A percentile compares a stretch with the other conserved stretches of the same genome.
These are phyloP conservation scores for Aspergillus ochraceus DNA, from an alignment of 2,329 filamentous ascomycete species.

Conservation along the genomic window DNA sequence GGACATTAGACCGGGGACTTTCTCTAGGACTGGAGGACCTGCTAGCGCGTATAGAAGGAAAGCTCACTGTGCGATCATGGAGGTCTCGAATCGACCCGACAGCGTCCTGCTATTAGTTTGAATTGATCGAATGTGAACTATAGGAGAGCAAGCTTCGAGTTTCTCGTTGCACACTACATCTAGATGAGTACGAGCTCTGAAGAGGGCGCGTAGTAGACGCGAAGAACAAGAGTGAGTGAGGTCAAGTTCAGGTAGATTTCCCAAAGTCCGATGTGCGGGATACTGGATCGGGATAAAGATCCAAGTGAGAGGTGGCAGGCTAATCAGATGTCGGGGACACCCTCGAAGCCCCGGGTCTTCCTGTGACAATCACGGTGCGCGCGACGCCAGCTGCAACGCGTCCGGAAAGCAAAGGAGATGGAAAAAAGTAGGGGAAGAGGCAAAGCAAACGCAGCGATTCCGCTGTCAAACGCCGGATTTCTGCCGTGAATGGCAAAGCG, in stretches of 20 bases:
- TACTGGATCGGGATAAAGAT: background rate
- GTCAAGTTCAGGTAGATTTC: background rate
- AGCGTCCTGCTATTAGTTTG: background rate
- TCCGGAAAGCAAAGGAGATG: background rate
- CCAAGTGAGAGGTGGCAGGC: background rate
- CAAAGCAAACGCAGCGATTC: background rate
- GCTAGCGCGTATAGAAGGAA: background rate
- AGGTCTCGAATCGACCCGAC: background rate
- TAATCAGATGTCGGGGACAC: background rate
- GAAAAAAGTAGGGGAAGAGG: background rate
- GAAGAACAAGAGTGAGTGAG: background rate
- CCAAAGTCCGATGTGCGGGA: background rate
- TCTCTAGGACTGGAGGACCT: background rate
- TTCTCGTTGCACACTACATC: background rate
- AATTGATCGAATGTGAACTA: background rate
- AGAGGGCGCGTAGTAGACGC: background rate
- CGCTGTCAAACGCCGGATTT: constrained; percentile 1
- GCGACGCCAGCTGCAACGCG: too few relatives aligned
- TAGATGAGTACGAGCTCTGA: background rate
- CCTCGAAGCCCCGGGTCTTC: background rate
- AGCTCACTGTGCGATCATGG: background rate
- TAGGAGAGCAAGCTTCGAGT: background rate
- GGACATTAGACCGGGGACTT: background rate
- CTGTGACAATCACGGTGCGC: too few relatives aligned
- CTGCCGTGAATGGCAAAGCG: constrained; percentile 7